Percentiles rank a stretch among this genome's conserved stretches.
Evolutionary conservation across 139 green algal genomes (phyloP).

Genomic region (Coccomyxa sp.): DNA sequence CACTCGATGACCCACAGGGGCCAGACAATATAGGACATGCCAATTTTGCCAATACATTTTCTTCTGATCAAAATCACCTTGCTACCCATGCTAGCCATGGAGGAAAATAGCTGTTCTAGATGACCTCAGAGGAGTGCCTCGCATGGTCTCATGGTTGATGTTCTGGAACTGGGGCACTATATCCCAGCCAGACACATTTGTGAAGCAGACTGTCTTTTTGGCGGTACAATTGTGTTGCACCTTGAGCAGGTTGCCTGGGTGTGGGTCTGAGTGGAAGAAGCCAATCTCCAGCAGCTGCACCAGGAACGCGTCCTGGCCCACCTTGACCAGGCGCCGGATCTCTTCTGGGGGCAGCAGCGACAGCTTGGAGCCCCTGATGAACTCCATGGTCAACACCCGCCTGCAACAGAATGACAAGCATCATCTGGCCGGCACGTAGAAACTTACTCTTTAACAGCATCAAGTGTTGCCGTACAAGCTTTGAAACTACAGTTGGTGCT

Average conservation of each 20-base stretch:
- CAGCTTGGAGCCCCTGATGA: slow-evolving; percentile 88
- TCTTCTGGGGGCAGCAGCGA: slow-evolving; percentile 66
- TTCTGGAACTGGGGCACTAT: background rate
- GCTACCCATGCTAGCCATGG: too few species aligned
- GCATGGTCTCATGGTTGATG: background rate
- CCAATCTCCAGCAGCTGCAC: slow-evolving; percentile 84
- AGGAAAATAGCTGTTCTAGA: background rate
- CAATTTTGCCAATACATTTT: background rate
- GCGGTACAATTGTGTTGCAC: background rate
- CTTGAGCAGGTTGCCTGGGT: slow-evolving; percentile 68
- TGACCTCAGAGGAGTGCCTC: background rate
- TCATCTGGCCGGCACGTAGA: too few species aligned
- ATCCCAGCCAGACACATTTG: too few species aligned
- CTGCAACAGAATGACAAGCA: background rate
- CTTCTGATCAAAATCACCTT: too few species aligned
- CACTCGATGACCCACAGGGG: too few species aligned
- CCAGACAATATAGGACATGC: background rate
- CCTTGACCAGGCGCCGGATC: slow-evolving; percentile 58
- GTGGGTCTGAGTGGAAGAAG: slow-evolving; percentile 84
- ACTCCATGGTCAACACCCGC: slow-evolving; percentile 84
- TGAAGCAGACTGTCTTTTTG: background rate
- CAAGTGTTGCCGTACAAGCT: background rate
- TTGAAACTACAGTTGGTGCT: background rate
- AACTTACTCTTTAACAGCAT: background rate
- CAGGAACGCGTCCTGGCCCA: slow-evolving; percentile 88